Conservation (phyloP, 1,139 yeast genomes). For the Taphrina pruni region DNA sequence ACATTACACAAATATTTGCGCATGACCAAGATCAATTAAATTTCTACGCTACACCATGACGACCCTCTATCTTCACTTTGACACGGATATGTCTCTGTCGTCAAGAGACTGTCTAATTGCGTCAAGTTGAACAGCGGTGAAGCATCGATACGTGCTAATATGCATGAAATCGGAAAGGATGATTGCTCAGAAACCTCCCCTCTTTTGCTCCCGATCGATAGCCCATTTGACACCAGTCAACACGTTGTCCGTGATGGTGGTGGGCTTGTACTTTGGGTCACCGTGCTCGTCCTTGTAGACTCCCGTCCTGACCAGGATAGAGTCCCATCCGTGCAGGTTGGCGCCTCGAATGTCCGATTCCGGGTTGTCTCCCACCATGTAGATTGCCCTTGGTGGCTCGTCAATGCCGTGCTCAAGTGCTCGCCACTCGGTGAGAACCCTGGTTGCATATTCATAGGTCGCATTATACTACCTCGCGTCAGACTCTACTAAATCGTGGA, state of each 20-base stretch:
- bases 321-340: constrained; percentile 86
- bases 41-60: too few species aligned
- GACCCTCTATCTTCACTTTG: too few species aligned
- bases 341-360: constrained; percentile 88
- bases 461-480: constrained; percentile 10
- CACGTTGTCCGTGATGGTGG: constrained; percentile 72
- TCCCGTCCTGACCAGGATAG: constrained; percentile 84
- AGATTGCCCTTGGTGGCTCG: constrained; percentile 81
- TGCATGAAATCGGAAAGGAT: too few species aligned
- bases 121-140: neutral
- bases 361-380: constrained; percentile 92
- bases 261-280: constrained; percentile 76
- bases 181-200: constrained; percentile 22
- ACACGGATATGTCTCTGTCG: too few species aligned
- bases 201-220: constrained; percentile 56
- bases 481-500: neutral
- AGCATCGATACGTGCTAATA: neutral
- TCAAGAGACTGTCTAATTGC: too few species aligned
- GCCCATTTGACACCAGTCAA: constrained; percentile 83
- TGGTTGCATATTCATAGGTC: constrained; percentile 78
- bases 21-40: too few species aligned
- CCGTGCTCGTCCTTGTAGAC: constrained; percentile 78
- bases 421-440: constrained; percentile 77
- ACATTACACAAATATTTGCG: too few species aligned
- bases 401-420: constrained; percentile 68